Conservation (phyloP, 192 early-diverging fungal genomes). For the Podila epigama region DNA sequence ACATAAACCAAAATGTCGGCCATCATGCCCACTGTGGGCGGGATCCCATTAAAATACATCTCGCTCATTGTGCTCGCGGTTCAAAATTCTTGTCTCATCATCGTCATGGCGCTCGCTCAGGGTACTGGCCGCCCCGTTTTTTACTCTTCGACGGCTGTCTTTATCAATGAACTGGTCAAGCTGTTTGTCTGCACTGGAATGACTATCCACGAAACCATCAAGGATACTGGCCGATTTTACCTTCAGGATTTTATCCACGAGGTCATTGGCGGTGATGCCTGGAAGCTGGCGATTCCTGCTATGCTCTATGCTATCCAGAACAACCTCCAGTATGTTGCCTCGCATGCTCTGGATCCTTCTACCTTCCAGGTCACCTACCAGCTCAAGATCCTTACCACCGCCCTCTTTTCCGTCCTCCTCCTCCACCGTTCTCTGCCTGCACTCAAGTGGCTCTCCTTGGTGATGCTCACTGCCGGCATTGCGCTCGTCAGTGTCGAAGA, state of each 20-base stretch:
- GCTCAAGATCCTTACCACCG: slow-evolving; percentile 96
- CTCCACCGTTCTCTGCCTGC: slow-evolving; percentile 71
- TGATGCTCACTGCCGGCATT: slow-evolving; percentile 85
- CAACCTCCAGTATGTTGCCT: slow-evolving; percentile 94
- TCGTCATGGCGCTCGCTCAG: slow-evolving; percentile 77
- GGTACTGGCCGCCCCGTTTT: slow-evolving; percentile 35
- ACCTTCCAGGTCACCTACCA: slow-evolving; percentile 98
- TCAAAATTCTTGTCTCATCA: slow-evolving; percentile 86
- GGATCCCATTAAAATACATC: slow-evolving; percentile 85
- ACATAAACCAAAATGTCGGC: slow-evolving; percentile 24
- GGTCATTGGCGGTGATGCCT: slow-evolving; percentile 71
- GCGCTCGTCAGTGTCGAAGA: slow-evolving; percentile 83
- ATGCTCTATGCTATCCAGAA: slow-evolving; percentile 95
- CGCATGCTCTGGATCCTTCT: slow-evolving; percentile 87
- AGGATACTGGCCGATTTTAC: slow-evolving; percentile 27
- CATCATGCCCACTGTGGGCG: slow-evolving; percentile 36
- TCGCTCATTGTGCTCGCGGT: slow-evolving; percentile 86
- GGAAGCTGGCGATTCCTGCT: slow-evolving; percentile 90
- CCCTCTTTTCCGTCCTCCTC: slow-evolving; percentile 89
- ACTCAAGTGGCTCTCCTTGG: slow-evolving; percentile 86
- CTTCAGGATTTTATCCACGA: slow-evolving; percentile 48
- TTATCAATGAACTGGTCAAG: slow-evolving; percentile 88
- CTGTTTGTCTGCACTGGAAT: slow-evolving; percentile 63
- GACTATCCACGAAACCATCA: slow-evolving; percentile 36
- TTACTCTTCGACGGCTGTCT: slow-evolving; percentile 94